Evolutionary conservation across 1,284 basidiomycete genomes (phyloP).

Genomic region (Puccinia triticina): DNA sequence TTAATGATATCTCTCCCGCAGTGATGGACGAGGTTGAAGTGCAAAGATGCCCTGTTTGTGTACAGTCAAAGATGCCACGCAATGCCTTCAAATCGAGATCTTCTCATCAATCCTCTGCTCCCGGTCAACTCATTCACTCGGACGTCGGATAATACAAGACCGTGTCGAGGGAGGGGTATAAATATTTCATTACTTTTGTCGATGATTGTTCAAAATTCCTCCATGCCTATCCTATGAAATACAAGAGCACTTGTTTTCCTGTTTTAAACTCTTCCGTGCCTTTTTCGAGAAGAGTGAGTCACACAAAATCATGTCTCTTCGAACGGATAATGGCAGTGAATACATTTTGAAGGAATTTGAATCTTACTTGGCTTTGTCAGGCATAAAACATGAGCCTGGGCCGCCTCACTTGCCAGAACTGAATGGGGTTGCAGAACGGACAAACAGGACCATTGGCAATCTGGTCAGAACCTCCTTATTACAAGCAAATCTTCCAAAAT

Average conservation of each 20-base stretch:
- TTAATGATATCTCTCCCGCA: not conserved
- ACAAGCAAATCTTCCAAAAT: too few species aligned
- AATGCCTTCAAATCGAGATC: not conserved
- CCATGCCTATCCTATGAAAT: too few species aligned
- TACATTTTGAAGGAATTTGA: not conserved
- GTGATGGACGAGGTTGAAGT: not conserved
- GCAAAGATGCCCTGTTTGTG: not conserved
- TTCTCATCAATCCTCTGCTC: not conserved
- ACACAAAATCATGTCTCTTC: not conserved
- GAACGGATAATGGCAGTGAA: not conserved
- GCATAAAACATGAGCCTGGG: not conserved
- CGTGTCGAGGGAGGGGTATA: not conserved
- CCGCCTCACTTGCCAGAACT: not conserved
- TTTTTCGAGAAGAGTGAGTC: slow-evolving; percentile 55
- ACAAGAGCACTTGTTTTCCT: not conserved
- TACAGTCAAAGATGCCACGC: not conserved
- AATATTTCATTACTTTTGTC: not conserved
- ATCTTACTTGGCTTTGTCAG: not conserved
- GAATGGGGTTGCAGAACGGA: slow-evolving; percentile 19
- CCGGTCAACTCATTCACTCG: not conserved
- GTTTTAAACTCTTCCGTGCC: slow-evolving; percentile 60
- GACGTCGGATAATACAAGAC: not conserved
- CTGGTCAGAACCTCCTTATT: too few species aligned
- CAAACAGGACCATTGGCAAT: too few species aligned
- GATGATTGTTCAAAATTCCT: not conserved